These are phyloP conservation scores for Stropharia rugosoannulata DNA, from an alignment of 768 basidiomycete species.

Conservation along the genomic window DNA sequence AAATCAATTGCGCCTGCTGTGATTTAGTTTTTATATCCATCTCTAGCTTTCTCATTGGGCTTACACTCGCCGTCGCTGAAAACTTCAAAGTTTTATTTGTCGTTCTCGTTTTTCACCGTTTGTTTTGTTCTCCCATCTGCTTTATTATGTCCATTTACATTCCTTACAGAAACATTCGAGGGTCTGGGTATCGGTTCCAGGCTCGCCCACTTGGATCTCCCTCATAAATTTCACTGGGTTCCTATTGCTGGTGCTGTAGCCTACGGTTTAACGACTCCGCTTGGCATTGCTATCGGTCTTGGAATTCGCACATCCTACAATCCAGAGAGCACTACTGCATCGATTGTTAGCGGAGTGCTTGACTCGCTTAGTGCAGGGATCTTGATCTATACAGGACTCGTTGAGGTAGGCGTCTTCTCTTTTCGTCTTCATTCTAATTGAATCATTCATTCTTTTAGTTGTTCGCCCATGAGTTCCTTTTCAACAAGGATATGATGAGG, in stretches of 20 bases:
- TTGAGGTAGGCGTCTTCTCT: constrained; percentile 54
- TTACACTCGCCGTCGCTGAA: constrained; percentile 88
- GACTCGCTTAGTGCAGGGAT: constrained; percentile 89
- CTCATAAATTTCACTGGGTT: constrained; percentile 50
- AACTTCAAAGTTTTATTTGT: constrained; percentile 85
- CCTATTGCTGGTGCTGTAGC: constrained; percentile 59
- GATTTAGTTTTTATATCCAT: background rate
- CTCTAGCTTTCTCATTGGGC: constrained; percentile 74
- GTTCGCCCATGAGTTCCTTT: constrained; percentile 92
- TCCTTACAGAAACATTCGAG: constrained; percentile 79
- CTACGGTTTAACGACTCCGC: constrained; percentile 79
- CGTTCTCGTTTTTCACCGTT: constrained; percentile 91
- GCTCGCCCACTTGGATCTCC: constrained; percentile 71
- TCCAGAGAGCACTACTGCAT: constrained; percentile 71
- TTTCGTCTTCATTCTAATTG: background rate
- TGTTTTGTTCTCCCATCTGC: constrained; percentile 28
- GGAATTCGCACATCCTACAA: constrained; percentile 80
- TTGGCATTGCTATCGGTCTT: constrained; percentile 86
- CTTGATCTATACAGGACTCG: constrained; percentile 82
- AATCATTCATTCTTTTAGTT: constrained; percentile 41
- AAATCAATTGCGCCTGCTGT: background rate
- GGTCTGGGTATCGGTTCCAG: constrained; percentile 92
- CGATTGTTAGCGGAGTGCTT: constrained; percentile 80
- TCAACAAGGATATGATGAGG: constrained; percentile 84
- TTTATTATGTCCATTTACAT: background rate